phyloP scores from a whole-genome alignment of 345 rosid genomes.

The Syzygium jambos region DNA sequence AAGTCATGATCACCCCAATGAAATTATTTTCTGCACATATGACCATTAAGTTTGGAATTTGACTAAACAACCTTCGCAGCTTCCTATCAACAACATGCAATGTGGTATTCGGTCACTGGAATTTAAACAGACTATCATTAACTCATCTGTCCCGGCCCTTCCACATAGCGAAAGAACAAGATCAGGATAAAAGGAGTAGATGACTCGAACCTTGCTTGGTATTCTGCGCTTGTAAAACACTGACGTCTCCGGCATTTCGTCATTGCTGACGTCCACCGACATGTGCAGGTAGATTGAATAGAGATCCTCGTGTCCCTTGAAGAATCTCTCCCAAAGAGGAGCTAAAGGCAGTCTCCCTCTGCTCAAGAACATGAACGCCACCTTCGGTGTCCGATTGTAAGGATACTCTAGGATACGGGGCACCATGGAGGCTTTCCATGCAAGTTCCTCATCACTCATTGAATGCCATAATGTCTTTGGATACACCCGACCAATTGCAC shows the following conservation, averaged over 20 bases:
- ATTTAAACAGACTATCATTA: not conserved
- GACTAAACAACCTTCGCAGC: not conserved
- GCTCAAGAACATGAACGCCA: slow-evolving; percentile 83
- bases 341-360: slow-evolving; percentile 63
- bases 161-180: not conserved
- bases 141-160: not conserved
- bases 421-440: slow-evolving; percentile 65
- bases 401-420: slow-evolving; percentile 30
- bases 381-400: slow-evolving; percentile 42
- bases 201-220: slow-evolving; percentile 64
- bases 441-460: slow-evolving; percentile 37
- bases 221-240: slow-evolving; percentile 54
- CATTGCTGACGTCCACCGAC: slow-evolving; percentile 19
- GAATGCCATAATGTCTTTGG: slow-evolving; percentile 12
- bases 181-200: not conserved
- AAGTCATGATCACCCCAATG: not conserved
- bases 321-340: slow-evolving; percentile 80
- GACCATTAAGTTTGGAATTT: not conserved
- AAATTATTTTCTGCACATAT: not conserved
- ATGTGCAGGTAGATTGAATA: slow-evolving; percentile 70
- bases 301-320: slow-evolving; percentile 49
- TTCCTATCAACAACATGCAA: not conserved
- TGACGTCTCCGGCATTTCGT: slow-evolving; percentile 34
- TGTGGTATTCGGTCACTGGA: not conserved
- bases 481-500: not conserved